Conservation (phyloP, 306 rosid genomes). For the Neltuma alba region DNA sequence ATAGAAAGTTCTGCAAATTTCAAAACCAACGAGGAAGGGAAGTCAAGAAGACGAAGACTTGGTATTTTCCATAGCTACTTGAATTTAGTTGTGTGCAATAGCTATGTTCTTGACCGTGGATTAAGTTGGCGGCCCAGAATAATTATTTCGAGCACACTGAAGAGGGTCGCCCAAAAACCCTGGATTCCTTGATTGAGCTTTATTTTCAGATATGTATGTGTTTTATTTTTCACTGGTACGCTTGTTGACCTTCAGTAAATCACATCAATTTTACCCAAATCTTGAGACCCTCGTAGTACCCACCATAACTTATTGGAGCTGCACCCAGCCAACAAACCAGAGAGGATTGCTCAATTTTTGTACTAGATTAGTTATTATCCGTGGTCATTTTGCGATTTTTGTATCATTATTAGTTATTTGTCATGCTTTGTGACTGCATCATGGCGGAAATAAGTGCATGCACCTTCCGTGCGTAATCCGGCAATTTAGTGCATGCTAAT, state of each 20-base stretch:
- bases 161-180: not conserved
- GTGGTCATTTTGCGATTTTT: not conserved
- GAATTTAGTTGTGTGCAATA: conserved; percentile 5
- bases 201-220: not conserved
- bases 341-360: not conserved
- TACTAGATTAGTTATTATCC: not conserved
- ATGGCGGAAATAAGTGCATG: conserved; percentile 1
- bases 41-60: not conserved
- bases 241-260: not conserved
- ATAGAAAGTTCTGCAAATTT: not conserved
- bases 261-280: not conserved
- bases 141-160: not conserved
- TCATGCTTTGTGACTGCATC: not conserved
- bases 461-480: not conserved
- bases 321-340: not conserved
- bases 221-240: not conserved
- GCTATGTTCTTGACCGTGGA: not conserved
- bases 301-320: not conserved
- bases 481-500: not conserved
- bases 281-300: not conserved
- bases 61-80: conserved; percentile 16
- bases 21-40: not conserved
- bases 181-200: not conserved
- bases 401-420: not conserved
- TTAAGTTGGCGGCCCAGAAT: not conserved